Base-by-base conservation (phyloP, 129 eudicot species). In the Smallanthus sonchifolius region DNA sequence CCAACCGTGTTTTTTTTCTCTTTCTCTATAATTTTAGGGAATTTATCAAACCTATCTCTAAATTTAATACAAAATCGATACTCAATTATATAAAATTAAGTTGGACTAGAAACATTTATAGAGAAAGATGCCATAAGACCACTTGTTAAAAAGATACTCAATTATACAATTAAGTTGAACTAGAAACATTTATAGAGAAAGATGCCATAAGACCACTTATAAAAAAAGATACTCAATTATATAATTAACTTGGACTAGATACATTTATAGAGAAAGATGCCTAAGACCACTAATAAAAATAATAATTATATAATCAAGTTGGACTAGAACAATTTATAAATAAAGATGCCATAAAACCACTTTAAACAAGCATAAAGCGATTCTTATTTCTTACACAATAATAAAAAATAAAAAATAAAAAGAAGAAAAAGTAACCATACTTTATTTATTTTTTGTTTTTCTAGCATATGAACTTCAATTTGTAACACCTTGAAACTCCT, bases 401-500 rank as follows among this genome's bases (percentile, higher is more conserved):
- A 8, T 2, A 20, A 56, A 7, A 56, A n/a, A n/a, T n/a, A n/a
- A n/a, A n/a, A n/a, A n/a, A n/a, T n/a, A n/a, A n/a, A n/a, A n/a
- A n/a, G n/a, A n/a, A n/a, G n/a, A 52, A 52, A 52, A 24, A 24
- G 6, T 19, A 20, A 9, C 30, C 36, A 10, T 10, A 20, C 7
- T 8, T 8, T 55, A 16, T 2, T 8, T 55, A 13, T 48, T 4
- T 56, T 9, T 55, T 20, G 5, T 47, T 15, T 15, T 13, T 47
- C 15, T 14, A 47, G 16, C 52, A 14, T 11, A 11, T 3, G 17
- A 47, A 4, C 52, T 59, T 52, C 60, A 77, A 44, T 44, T 68
- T 44, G 75, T 45, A 7, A 24, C 38, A 17, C 28, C 75, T 19
- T 57, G 70, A 17, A 77, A 49, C 47, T 8, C 77, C 52, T 39